Base-by-base conservation (phyloP, 2,329 filamentous ascomycete genomes). In the Harringtonia aguacate region DNA sequence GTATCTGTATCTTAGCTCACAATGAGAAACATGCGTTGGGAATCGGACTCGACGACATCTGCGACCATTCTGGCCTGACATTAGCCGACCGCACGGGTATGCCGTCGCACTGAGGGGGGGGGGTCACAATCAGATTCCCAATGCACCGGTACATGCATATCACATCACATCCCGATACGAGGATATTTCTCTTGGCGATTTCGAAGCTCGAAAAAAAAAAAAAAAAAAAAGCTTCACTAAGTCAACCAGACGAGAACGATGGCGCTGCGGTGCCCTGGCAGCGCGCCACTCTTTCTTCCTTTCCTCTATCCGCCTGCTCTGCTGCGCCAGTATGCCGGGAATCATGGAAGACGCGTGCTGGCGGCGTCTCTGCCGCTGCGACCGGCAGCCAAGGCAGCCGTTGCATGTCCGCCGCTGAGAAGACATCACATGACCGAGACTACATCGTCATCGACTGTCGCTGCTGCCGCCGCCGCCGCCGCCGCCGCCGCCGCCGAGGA, bases 301-400 rank as follows among this genome's bases (percentile, higher is more conserved):
- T 61, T 66, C 44, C 60, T 70, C 4, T 67, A 4, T 75, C 76
- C 50, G 64, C 77, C 4, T 75, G 75, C 44, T 72, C 72, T 10
- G 65, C 65, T 0, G 51, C 28, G 22, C 39, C 39, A 12, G 36
- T 5, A 14, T 14, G 18, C 21, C 22, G 24, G 10, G 15, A 4
- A 10, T 10, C 10, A 10, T 10, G 10, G 24, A 10, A 10, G 24
- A 27, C 24, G 24, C 24, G 24, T 10, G 24, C 7, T 10, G 10
- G 17, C 29, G 17, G 36, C 13, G 4, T 4, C 20, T 6, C n/a
- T 18, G 14, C 43, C n/a, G 33, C 21, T 22, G 17, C 17, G 15
- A 12, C 31, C 4, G 17, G 21, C 8, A 10, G 8, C 9, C 21
- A 9, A 24, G 36, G 8, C 8, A 22, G n/a, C 22, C n/a, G n/a